A percentile compares a stretch with the other conserved stretches of the same genome.
phyloP scores from a whole-genome alignment of 345 rosid genomes.

The Gossypium stocksii region DNA sequence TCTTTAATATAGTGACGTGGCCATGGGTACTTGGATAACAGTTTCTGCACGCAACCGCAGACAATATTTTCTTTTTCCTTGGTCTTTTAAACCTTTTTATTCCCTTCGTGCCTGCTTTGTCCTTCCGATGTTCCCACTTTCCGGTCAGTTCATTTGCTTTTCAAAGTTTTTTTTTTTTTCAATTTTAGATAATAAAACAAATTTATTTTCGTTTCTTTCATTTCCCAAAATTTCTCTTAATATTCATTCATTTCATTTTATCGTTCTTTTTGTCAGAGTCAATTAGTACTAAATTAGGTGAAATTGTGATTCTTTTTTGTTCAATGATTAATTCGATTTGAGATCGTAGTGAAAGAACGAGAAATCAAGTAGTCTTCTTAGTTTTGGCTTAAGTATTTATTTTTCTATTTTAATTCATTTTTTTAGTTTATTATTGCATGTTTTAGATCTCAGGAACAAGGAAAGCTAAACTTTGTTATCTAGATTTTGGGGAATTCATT shows the following conservation, averaged over 20 bases:
- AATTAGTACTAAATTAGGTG: background rate
- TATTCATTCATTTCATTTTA: background rate
- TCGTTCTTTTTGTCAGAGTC: background rate
- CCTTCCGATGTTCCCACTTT: background rate
- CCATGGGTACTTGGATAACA: background rate
- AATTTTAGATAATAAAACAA: background rate
- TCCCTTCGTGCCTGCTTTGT: background rate
- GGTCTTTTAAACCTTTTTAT: background rate
- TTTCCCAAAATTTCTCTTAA: background rate
- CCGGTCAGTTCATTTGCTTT: constrained; percentile 13
- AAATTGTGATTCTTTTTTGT: background rate
- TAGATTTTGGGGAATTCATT: background rate
- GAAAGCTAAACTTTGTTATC: background rate
- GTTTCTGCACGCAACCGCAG: background rate
- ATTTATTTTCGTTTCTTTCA: background rate
- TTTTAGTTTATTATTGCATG: background rate
- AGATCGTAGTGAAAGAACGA: background rate
- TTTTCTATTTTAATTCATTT: background rate
- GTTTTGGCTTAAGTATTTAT: background rate
- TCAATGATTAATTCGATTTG: background rate
- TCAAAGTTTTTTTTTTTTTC: background rate
- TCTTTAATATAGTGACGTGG: background rate
- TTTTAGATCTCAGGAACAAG: constrained; percentile 5
- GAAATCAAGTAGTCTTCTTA: background rate
- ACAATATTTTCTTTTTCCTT: background rate